These are phyloP conservation scores for Helianthus tuberosus DNA, from an alignment of 129 eudicot species.

Conservation along the genomic window DNA sequence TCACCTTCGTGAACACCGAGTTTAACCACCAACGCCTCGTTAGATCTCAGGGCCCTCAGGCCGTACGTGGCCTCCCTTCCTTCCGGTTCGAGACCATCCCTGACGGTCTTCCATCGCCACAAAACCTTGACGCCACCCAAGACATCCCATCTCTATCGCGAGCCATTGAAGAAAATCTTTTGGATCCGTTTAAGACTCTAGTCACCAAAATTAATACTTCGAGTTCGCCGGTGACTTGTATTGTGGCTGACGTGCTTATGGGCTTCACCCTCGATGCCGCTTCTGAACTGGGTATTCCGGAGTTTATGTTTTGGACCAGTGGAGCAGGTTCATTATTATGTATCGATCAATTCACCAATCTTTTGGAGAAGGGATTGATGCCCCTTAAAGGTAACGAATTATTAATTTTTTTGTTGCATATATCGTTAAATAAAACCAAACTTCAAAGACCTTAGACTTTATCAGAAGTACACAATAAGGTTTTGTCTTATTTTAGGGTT, in stretches of 20 bases:
- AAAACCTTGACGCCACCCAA: constrained; percentile 21
- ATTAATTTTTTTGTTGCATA: not conserved
- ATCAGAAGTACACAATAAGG: too few relatives aligned
- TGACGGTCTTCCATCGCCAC: constrained; percentile 17
- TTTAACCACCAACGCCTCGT: constrained; percentile 38
- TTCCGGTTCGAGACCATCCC: constrained; percentile 47
- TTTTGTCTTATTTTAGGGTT: too few relatives aligned
- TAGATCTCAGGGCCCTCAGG: constrained; percentile 21
- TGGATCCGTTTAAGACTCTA: constrained; percentile 31
- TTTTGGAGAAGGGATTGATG: constrained; percentile 34
- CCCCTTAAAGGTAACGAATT: constrained; percentile 45
- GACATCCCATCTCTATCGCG: constrained; percentile 22
- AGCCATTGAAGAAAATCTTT: constrained; percentile 15
- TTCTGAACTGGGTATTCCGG: constrained; percentile 32
- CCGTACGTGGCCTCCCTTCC: constrained; percentile 19
- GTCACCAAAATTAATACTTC: constrained; percentile 26
- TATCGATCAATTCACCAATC: constrained; percentile 28
- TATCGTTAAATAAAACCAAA: not conserved
- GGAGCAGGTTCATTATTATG: constrained; percentile 39
- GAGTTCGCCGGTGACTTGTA: constrained; percentile 32
- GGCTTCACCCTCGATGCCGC: constrained; percentile 35
- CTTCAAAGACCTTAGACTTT: too few relatives aligned
- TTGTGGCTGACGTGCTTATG: constrained; percentile 38
- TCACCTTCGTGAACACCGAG: constrained; percentile 38
- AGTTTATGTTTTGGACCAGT: constrained; percentile 33